Evolutionary conservation across 495 filamentous ascomycete genomes (phyloP), one percentile per base, ranked within the genome.

Genomic region (Thermochaetoides thermophila): DNA sequence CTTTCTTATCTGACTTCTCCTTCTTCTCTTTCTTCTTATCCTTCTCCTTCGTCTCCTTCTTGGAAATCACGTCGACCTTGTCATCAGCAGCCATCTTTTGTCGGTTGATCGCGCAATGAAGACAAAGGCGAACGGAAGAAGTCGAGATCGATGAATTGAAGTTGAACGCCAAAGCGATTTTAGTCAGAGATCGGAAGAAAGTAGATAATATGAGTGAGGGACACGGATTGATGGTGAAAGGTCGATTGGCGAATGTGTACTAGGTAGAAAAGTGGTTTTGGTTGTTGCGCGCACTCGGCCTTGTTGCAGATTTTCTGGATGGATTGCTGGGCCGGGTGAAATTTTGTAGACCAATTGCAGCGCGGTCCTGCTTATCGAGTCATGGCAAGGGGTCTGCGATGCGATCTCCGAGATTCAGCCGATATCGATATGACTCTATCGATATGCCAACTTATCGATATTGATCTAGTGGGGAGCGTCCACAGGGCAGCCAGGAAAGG

Each of bases 11-110:
- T 63, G 81, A 81, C 60, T 81, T 76, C 63, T 84, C 80, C 69
- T 83, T 84, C 62, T 82, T 78, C 70, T 82, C 81, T 63, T 78
- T 71, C 30, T 83, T 84, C 63, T 82, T 77, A 70, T 82, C 81
- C 64, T 78, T 72, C 30, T 67, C 61, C 63, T 77, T 78, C 63
- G 78, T 81, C 39, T 76, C 66, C 52, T 74, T 69, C 61, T 77
- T 79, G 46, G 77, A 63, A 37, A 59, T 60, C 27, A 39, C 35
- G 19, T 44, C 49, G 31, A 47, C 39, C 34, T 39, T 35, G 24
- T 45, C 44, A 6, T 24, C n/a, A n/a, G n/a, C n/a, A n/a, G n/a
- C n/a, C n/a, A n/a, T n/a, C n/a, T n/a, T n/a, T n/a, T n/a, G n/a
- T n/a, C n/a, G n/a, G n/a, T n/a, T n/a, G n/a, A n/a, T n/a, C n/a